phyloP scores from a whole-genome alignment of 2,329 filamentous ascomycete species.

The Elsinoe arachidis region DNA sequence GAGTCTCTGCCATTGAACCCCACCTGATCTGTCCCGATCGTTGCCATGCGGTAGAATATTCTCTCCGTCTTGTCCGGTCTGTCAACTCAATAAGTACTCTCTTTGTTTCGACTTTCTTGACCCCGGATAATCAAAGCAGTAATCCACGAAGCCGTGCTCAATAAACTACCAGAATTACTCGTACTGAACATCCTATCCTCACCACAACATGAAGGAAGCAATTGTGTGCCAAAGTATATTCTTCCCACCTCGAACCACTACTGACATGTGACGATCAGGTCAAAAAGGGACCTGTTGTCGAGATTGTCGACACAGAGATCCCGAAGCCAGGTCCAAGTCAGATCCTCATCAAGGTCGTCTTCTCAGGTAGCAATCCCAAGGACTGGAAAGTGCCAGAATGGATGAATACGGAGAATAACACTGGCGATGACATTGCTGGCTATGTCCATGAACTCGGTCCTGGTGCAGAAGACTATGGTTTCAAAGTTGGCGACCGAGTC shows the following conservation, averaged over 20 bases:
- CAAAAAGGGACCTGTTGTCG: constrained; percentile 20
- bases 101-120: too few relatives aligned
- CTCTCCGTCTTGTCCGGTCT: background rate
- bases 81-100: background rate
- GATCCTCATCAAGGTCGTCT: constrained; percentile 22
- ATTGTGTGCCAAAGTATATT: constrained; percentile 14
- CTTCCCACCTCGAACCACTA: background rate
- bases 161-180: too few relatives aligned
- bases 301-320: constrained; percentile 21
- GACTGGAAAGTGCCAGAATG: constrained; percentile 22
- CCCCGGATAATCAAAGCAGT: too few relatives aligned
- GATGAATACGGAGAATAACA: constrained; percentile 19
- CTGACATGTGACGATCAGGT: constrained; percentile 22
- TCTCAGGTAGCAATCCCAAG: constrained; percentile 23
- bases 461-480: constrained; percentile 43
- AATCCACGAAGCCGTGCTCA: too few relatives aligned
- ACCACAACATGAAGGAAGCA: constrained; percentile 22
- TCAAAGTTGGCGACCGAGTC: constrained; percentile 50
- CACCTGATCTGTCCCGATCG: background rate
- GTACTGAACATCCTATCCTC: too few relatives aligned
- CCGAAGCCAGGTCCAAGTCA: constrained; percentile 20
- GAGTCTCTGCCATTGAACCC: background rate
- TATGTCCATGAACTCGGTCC: constrained; percentile 47
- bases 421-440: constrained; percentile 30
- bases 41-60: background rate